Evolutionary conservation across 768 basidiomycete genomes (phyloP).

Genomic region (Russula virescens): DNA sequence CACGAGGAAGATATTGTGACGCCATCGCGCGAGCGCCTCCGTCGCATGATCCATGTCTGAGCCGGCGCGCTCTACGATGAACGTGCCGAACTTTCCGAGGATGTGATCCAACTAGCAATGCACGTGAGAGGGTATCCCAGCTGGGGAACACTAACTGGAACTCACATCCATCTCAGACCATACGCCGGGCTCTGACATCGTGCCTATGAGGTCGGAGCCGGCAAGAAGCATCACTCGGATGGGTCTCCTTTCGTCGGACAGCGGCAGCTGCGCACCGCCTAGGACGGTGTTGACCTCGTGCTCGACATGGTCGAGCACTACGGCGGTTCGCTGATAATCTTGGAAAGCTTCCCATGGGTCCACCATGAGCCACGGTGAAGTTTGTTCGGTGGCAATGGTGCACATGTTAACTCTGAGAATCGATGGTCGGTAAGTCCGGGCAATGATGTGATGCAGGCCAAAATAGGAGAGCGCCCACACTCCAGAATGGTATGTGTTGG

Average conservation of each 20-base stretch:
- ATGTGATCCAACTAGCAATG: slow-evolving; percentile 82
- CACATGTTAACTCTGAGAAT: slow-evolving; percentile 73
- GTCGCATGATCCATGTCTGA: slow-evolving; percentile 40
- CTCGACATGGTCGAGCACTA: slow-evolving; percentile 97
- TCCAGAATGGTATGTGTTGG: background rate
- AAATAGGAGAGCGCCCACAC: background rate
- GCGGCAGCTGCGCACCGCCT: slow-evolving; percentile 70
- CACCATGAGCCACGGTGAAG: slow-evolving; percentile 93
- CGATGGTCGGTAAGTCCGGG: background rate
- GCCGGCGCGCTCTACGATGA: slow-evolving; percentile 94
- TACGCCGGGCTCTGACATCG: slow-evolving; percentile 97
- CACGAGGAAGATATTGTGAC: slow-evolving; percentile 54
- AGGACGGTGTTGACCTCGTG: slow-evolving; percentile 83
- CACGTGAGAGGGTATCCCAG: slow-evolving; percentile 14
- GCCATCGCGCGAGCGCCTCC: slow-evolving; percentile 27
- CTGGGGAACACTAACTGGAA: slow-evolving; percentile 24
- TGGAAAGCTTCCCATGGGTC: slow-evolving; percentile 98
- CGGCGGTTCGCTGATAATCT: slow-evolving; percentile 90
- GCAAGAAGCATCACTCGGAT: slow-evolving; percentile 91
- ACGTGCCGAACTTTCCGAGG: slow-evolving; percentile 86
- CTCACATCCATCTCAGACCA: slow-evolving; percentile 93
- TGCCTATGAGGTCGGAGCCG: slow-evolving; percentile 96
- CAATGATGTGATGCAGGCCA: background rate
- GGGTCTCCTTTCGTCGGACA: slow-evolving; percentile 66
- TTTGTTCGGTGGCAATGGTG: slow-evolving; percentile 82